Evolutionary conservation across 345 rosid species (phyloP).

Genomic region (Noccaea caerulescens): DNA sequence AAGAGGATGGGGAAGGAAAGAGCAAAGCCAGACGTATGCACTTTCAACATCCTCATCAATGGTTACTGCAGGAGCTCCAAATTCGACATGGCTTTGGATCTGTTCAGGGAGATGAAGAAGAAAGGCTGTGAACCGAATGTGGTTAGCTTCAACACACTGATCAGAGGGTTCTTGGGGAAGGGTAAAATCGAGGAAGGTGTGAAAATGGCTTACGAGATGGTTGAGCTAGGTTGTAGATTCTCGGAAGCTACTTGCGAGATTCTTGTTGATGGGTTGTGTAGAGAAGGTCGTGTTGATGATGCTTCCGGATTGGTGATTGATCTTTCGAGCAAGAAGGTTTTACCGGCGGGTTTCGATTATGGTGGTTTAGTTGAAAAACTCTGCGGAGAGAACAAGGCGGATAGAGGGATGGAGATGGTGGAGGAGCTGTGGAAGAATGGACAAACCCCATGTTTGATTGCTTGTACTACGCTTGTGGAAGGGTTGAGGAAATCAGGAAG

Average conservation of each 20-base stretch:
- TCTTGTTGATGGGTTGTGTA: slow-evolving; percentile 74
- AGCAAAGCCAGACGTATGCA: slow-evolving; percentile 71
- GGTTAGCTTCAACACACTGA: slow-evolving; percentile 82
- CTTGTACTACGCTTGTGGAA: slow-evolving; percentile 77
- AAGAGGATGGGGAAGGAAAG: slow-evolving; percentile 65
- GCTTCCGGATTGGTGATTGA: slow-evolving; percentile 68
- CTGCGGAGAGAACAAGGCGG: slow-evolving; percentile 52
- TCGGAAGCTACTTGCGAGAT: slow-evolving; percentile 83
- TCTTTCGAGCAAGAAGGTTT: slow-evolving; percentile 58
- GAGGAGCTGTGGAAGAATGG: slow-evolving; percentile 67
- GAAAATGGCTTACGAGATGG: slow-evolving; percentile 83
- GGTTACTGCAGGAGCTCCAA: slow-evolving; percentile 59
- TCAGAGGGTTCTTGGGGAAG: slow-evolving; percentile 65
- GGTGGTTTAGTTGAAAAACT: slow-evolving; percentile 61
- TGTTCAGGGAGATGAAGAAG: slow-evolving; percentile 81
- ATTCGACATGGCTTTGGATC: slow-evolving; percentile 61
- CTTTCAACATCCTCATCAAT: slow-evolving; percentile 75
- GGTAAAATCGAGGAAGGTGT: slow-evolving; percentile 68
- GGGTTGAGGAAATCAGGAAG: slow-evolving; percentile 70
- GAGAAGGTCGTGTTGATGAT: slow-evolving; percentile 50
- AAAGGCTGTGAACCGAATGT: slow-evolving; percentile 77
- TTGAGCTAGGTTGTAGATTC: slow-evolving; percentile 59
- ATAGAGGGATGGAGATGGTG: slow-evolving; percentile 61
- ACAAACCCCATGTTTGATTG: slow-evolving; percentile 62
- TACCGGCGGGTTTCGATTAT: slow-evolving; percentile 67